Base-by-base conservation (phyloP, 2,329 filamentous ascomycete species). In the Claviceps purpurea region DNA sequence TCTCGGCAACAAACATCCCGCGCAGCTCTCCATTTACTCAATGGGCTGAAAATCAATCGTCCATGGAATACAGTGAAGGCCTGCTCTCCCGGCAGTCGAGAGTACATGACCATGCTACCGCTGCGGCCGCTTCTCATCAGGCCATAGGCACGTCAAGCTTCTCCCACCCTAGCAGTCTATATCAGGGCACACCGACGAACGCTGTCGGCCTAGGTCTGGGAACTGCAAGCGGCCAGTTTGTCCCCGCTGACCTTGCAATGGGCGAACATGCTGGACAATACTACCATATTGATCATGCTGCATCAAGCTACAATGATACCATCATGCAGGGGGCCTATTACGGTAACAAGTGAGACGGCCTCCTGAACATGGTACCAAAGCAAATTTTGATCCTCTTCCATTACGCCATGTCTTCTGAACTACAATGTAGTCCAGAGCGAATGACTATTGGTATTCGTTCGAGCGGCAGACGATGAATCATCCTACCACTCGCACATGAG, bases 111-210 rank as follows among this genome's bases (percentile, higher is more conserved):
- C 43, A 56, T 47, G 11, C 52, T 53, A 16, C 18, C 3, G 18
- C 10, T 39, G 30, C 30, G 18, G 22, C 22, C 5, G 22, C 38
- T 42, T 24, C 38, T 34, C 45, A 55, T 56, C 54, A 52, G 54
- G 62, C 62, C 11, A 68, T 70, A 1, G 60, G 61, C 5, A 55
- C 61, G 6, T 64, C 62, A 14, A 59, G 56, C 6, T 78, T 78
- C 56, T 73, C 75, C 14, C 67, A 76, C 52, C 64, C 68, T 1
- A 78, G 75, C 60, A 77, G 73, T 56, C 57, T 79, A 22, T 76
- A 74, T 52, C 70, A 68, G 42, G 71, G 75, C 38, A 75, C 73
- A 5, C 74, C 73, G 1, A 57, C 56, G 5, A 62, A 62, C 40
- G 61, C 58, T 14, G 13, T 55, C 40, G 52, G 52, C 3, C 49